These are phyloP conservation scores for Colletotrichum limetticola DNA, from an alignment of 2,329 filamentous ascomycete genomes.

Conservation along the genomic window DNA sequence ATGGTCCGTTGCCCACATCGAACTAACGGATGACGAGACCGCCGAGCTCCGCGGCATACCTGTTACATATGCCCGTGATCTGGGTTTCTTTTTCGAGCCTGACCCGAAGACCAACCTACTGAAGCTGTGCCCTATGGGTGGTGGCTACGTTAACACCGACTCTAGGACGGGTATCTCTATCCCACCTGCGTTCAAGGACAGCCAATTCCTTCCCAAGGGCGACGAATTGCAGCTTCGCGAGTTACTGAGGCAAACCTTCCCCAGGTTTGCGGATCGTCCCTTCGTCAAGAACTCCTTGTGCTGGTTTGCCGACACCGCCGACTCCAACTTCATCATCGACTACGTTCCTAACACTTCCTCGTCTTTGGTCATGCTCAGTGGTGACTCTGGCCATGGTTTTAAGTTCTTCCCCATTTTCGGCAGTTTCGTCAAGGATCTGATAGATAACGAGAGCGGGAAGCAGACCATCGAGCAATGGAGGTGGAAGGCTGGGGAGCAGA, in stretches of 20 bases:
- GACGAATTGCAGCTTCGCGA: conserved; percentile 64
- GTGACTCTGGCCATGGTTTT: conserved; percentile 71
- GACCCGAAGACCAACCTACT: conserved; percentile 66
- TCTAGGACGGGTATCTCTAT: conserved; percentile 46
- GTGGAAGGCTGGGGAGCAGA: conserved; percentile 55
- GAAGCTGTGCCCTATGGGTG: conserved; percentile 70
- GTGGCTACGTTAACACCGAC: conserved; percentile 62
- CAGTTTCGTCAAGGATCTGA: conserved; percentile 59
- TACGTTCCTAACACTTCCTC: conserved; percentile 61
- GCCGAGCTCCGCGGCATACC: conserved; percentile 66
- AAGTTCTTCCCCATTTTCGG: conserved; percentile 73
- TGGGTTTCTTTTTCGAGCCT: conserved; percentile 75
- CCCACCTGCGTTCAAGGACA: conserved; percentile 41
- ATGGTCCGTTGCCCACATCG: conserved; percentile 70
- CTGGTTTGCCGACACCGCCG: conserved; percentile 70
- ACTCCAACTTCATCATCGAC: conserved; percentile 71
- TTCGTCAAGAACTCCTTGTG: conserved; percentile 67
- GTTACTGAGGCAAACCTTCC: conserved; percentile 62
- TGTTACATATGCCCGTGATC: conserved; percentile 68
- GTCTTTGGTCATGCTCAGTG: conserved; percentile 60
- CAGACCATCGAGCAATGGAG: conserved; percentile 60
- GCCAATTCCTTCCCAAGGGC: conserved; percentile 60
- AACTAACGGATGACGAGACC: conserved; percentile 64
- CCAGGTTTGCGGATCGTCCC: conserved; percentile 62
- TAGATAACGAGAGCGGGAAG: conserved; percentile 48